Percentiles rank a stretch among this genome's conserved stretches.
phyloP scores from a whole-genome alignment of 129 eudicot species.

The Calendula officinalis region DNA sequence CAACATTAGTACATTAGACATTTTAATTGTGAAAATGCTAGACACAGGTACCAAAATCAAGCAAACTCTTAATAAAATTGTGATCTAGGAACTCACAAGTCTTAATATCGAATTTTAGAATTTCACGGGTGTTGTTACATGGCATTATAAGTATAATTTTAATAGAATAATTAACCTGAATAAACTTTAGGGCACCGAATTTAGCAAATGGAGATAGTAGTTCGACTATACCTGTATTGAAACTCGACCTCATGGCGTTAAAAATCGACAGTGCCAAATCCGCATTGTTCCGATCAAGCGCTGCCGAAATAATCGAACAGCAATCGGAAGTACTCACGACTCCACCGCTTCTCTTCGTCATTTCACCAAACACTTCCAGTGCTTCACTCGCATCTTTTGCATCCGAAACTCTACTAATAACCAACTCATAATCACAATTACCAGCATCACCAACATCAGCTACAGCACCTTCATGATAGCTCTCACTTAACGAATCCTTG shows the following conservation, averaged over 20 bases:
- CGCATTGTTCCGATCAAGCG: slow-evolving; percentile 70
- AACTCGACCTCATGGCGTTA: slow-evolving; percentile 84
- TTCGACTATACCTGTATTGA: slow-evolving; percentile 45
- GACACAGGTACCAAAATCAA: background rate
- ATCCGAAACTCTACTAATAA: slow-evolving; percentile 38
- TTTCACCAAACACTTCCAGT: slow-evolving; percentile 51
- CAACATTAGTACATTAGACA: background rate
- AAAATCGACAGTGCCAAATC: slow-evolving; percentile 80
- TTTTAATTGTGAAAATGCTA: background rate
- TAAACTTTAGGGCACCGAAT: background rate
- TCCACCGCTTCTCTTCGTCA: slow-evolving; percentile 47
- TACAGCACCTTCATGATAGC: slow-evolving; percentile 24
- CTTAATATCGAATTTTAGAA: background rate
- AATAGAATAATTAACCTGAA: background rate
- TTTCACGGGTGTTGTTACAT: background rate
- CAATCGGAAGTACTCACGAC: slow-evolving; percentile 58
- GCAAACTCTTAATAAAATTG: background rate
- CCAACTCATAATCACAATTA: slow-evolving; percentile 27
- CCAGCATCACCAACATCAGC: slow-evolving; percentile 12
- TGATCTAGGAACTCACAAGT: background rate
- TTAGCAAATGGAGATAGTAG: background rate
- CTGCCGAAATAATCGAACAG: slow-evolving; percentile 59
- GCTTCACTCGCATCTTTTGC: slow-evolving; percentile 65
- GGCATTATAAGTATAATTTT: background rate
- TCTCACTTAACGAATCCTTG: slow-evolving; percentile 40